A percentile compares a stretch with the other conserved stretches of the same genome.
phyloP scores from a whole-genome alignment of 1,139 yeast species.

The Geotrichum candidum region DNA sequence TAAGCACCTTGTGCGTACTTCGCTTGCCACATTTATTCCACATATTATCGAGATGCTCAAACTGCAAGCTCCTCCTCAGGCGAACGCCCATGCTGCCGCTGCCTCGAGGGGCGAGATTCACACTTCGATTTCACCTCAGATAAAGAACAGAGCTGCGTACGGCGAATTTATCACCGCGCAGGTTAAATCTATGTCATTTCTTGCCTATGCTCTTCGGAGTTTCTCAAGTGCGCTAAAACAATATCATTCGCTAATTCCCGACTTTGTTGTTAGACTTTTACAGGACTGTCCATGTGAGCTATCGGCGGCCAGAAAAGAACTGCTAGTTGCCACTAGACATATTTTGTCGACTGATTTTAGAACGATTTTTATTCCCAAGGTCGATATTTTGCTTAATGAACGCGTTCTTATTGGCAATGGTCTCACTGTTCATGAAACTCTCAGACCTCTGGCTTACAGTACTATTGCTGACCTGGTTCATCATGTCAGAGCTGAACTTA shows the following conservation, averaged over 20 bases:
- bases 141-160: conserved; percentile 70
- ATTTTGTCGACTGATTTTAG: conserved; percentile 85
- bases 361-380: conserved; percentile 73
- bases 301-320: conserved; percentile 86
- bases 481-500: conserved; percentile 79
- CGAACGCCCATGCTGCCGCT: conserved; percentile 58
- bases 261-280: conserved; percentile 71
- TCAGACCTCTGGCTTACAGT: conserved; percentile 84
- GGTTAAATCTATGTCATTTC: conserved; percentile 91
- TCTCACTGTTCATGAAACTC: conserved; percentile 79
- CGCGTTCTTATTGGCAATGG: conserved; percentile 88
- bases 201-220: conserved; percentile 89
- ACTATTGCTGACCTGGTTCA: conserved; percentile 96
- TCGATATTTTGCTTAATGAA: conserved; percentile 80
- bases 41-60: conserved; percentile 69
- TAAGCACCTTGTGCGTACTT: conserved; percentile 63
- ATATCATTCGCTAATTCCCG: conserved; percentile 72
- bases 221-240: conserved; percentile 61
- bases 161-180: conserved; percentile 93
- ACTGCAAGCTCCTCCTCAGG: conserved; percentile 71
- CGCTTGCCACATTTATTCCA: conserved; percentile 75
- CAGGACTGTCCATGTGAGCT: conserved; percentile 98
- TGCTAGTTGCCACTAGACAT: conserved; percentile 91
- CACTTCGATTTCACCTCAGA: conserved; percentile 56
- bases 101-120: conserved; percentile 50